These are phyloP conservation scores for Exophiala bonariae DNA, from an alignment of 2,329 filamentous ascomycete species.

Conservation along the genomic window DNA sequence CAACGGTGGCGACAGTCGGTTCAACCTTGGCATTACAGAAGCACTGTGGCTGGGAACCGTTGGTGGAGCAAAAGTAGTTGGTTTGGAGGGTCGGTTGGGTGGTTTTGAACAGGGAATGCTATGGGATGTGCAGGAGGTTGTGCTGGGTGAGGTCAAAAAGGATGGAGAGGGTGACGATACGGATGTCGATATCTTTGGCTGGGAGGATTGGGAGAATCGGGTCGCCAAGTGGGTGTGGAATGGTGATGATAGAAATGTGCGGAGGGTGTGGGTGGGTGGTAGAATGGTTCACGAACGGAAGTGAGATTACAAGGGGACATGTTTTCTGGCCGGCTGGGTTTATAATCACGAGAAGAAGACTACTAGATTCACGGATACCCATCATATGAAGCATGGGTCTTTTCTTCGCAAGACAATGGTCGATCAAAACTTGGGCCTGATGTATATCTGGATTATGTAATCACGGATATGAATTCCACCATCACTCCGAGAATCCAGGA, in stretches of 20 bases:
- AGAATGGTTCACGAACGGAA: conserved; percentile 67
- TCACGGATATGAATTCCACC: too few relatives aligned
- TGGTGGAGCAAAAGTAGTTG: conserved; percentile 82
- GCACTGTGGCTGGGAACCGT: conserved; percentile 81
- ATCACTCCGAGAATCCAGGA: too few relatives aligned
- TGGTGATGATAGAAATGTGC: conserved; percentile 89
- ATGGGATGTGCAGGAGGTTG: conserved; percentile 85
- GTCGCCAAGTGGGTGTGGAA: conserved; percentile 94
- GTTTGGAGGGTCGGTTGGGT: conserved; percentile 70
- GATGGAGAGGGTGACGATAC: conserved; percentile 46
- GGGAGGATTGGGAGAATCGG: conserved; percentile 82
- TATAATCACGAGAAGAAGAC: too few relatives aligned
- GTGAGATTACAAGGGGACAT: too few relatives aligned
- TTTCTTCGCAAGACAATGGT: too few relatives aligned
- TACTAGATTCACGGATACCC: too few relatives aligned
- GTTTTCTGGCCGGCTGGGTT: too few relatives aligned
- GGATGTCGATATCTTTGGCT: conserved; percentile 85
- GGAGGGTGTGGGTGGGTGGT: conserved; percentile 85
- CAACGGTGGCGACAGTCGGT: conserved; percentile 29
- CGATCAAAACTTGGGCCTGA: too few relatives aligned
- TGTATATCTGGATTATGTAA: too few relatives aligned
- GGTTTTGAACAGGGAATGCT: conserved; percentile 83
- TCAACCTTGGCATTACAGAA: conserved; percentile 66
- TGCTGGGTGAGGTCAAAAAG: conserved; percentile 26
- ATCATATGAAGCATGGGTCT: too few relatives aligned